These are phyloP conservation scores for Takashimella tepidaria DNA, from an alignment of 1,284 basidiomycete species.

Conservation along the genomic window DNA sequence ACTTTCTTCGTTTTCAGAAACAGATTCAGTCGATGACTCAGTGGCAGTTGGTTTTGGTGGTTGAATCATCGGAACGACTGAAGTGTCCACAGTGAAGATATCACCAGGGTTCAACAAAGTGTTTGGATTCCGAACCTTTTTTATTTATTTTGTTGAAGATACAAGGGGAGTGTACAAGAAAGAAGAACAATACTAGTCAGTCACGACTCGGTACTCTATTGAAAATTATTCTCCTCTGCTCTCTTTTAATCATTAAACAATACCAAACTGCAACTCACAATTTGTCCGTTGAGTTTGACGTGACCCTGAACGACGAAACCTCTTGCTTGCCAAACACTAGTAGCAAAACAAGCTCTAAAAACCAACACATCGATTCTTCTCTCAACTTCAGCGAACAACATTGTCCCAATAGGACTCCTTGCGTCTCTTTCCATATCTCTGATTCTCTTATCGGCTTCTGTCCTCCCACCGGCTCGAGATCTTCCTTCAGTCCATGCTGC, in stretches of 20 bases:
- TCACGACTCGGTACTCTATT: no score
- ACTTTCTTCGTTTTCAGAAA: slow-evolving; percentile 23
- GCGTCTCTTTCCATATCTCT: slow-evolving; percentile 56
- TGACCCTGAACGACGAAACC: slow-evolving; percentile 79
- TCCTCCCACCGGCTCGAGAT: slow-evolving; percentile 35
- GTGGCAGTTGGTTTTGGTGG: slow-evolving; percentile 19
- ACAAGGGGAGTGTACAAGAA: slow-evolving; percentile 4
- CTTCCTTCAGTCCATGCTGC: slow-evolving; percentile 56
- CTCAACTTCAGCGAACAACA: slow-evolving; percentile 93
- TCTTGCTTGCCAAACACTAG: slow-evolving; percentile 84
- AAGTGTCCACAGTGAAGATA: slow-evolving; percentile 82
- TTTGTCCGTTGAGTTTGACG: slow-evolving; percentile 82
- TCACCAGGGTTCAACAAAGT: slow-evolving; percentile 91
- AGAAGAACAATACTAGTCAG: no score
- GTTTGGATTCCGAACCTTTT: slow-evolving; percentile 83
- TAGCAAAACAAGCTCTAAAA: slow-evolving; percentile 86
- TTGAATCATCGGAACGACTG: slow-evolving; percentile 67
- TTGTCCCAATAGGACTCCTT: slow-evolving; percentile 68
- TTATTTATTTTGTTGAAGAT: no score
- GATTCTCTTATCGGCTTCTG: slow-evolving; percentile 48
- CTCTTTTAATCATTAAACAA: no score
- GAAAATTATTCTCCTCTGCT: no score
- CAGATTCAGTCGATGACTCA: slow-evolving; percentile 19
- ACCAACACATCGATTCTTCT: slow-evolving; percentile 86
- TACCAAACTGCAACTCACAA: slow-evolving; percentile 54